Conservation (phyloP, 2,329 filamentous ascomycete genomes). For the Diatrype stigma region DNA sequence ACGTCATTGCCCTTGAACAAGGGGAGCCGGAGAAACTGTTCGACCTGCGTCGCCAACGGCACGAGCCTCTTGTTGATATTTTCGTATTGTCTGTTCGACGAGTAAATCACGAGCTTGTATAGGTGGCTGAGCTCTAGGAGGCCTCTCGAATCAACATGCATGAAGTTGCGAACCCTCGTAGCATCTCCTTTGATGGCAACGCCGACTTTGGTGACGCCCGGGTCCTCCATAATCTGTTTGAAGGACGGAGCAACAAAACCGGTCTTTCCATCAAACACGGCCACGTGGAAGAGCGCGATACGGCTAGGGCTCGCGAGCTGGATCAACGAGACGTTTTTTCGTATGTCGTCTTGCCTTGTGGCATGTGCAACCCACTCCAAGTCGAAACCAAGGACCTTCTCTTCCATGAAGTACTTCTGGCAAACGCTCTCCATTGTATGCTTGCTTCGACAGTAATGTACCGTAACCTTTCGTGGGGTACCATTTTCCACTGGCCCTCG, state of each 20-base stretch:
- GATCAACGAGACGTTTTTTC: conserved; percentile 73
- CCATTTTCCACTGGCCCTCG: conserved; percentile 43
- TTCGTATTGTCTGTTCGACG: conserved; percentile 42
- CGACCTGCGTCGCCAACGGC: conserved; percentile 63
- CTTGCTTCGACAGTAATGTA: conserved; percentile 73
- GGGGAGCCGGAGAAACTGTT: conserved; percentile 68
- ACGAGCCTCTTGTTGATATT: conserved; percentile 65
- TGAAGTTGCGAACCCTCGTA: conserved; percentile 61
- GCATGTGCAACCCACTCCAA: conserved; percentile 72
- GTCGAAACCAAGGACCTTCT: conserved; percentile 79
- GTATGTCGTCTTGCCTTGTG: conserved; percentile 42
- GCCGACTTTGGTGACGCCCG: conserved; percentile 67
- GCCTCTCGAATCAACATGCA: conserved; percentile 61
- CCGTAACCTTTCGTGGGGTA: conserved; percentile 50
- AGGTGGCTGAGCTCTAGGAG: conserved; percentile 80
- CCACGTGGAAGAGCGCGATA: conserved; percentile 79
- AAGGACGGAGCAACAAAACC: conserved; percentile 69
- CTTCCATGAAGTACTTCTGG: conserved; percentile 59
- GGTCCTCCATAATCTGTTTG: conserved; percentile 66
- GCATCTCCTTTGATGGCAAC: conserved; percentile 71
- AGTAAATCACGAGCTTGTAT: conserved; percentile 71
- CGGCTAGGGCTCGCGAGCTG: conserved; percentile 75
- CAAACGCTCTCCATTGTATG: conserved; percentile 64
- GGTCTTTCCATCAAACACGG: conserved; percentile 49
- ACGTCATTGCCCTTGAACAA: conserved; percentile 69